Base-by-base conservation (phyloP, 164 flowering plant genomes). In the Buxus sempervirens region DNA sequence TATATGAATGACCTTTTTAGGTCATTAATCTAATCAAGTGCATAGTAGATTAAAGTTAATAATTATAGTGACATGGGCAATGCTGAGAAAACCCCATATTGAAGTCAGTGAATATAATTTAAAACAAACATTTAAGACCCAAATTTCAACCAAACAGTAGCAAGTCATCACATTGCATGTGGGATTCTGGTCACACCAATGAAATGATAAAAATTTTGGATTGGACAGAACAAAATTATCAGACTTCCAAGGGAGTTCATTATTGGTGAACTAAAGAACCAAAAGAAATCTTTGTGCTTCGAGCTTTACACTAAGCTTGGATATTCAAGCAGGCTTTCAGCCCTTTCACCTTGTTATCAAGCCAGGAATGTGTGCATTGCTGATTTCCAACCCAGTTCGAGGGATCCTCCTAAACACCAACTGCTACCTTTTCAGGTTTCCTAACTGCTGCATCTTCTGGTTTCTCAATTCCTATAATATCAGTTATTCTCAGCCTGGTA, bases 401-500 rank as follows among this genome's bases (percentile, higher is more conserved):
- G 51, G 51, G 51, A 10, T 45, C 45, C 62, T 22, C 67, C 75
- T 81, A 89, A 58, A 89, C 84, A 64, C 88, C 82, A 71, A 84
- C 74, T 23, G 83, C 78, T 66, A 75, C 80, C 70, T 83, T 74
- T 72, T 82, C 81, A n/a, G 70, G 74, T 75, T 73, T 79, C 64
- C 26, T 65, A 49, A 27, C 56, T 51, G 32, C 28, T 60, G 67
- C 24, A 14, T 8, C 45, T 68, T 79, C 82, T 57, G 93, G 92
- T 78, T 86, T 87, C 71, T 84, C 90, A 45, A 90, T 81, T 66
- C 97, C 98, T 86, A 85, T 82, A 67, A 95, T 89, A 72, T 86
- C 87, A 36, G 84, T 84, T 65, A 92, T 89, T 80, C 96, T 90
- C 80, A 95, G 76, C 77, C 83, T 86, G 14, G 98, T 95, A 69